Evolutionary conservation across 1,284 basidiomycete species (phyloP).

Genomic region (Porogramme epimiltina): DNA sequence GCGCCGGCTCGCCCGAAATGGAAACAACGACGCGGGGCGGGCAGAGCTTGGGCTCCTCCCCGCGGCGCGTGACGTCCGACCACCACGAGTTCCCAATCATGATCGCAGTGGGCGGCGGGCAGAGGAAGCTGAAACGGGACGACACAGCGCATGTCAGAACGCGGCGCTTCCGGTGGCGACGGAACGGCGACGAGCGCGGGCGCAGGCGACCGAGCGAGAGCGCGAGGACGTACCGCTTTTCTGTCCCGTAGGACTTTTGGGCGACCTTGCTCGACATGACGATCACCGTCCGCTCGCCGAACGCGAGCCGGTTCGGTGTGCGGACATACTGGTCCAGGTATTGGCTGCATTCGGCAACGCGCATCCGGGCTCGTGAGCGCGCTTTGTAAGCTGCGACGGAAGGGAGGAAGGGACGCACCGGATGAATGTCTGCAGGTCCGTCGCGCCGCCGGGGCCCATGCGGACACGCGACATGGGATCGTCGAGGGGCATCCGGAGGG

Average conservation of each 20-base stretch:
- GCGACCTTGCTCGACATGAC: conserved; percentile 97
- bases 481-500: conserved; percentile 60
- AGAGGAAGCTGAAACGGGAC: conserved; percentile 70
- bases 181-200: neutral
- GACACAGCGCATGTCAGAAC: conserved; percentile 7
- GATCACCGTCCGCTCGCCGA: conserved; percentile 91
- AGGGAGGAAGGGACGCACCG: conserved; percentile 48
- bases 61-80: conserved; percentile 71
- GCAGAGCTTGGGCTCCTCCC: conserved; percentile 72
- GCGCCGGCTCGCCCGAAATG: conserved; percentile 87
- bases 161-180: neutral
- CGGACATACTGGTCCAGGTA: conserved; percentile 85
- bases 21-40: conserved; percentile 87
- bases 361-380: conserved; percentile 15
- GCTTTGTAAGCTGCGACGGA: conserved; percentile 4
- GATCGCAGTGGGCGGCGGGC: conserved; percentile 93
- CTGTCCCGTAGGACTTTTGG: conserved; percentile 95
- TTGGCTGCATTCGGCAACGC: conserved; percentile 47
- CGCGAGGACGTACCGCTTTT: conserved; percentile 74
- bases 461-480: conserved; percentile 66
- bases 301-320: conserved; percentile 83
- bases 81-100: conserved; percentile 97
- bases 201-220: neutral
- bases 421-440: conserved; percentile 78
- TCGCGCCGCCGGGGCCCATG: conserved; percentile 62